Base-by-base conservation (phyloP, 2,329 filamentous ascomycete genomes). In the Penicillium sp. region DNA sequence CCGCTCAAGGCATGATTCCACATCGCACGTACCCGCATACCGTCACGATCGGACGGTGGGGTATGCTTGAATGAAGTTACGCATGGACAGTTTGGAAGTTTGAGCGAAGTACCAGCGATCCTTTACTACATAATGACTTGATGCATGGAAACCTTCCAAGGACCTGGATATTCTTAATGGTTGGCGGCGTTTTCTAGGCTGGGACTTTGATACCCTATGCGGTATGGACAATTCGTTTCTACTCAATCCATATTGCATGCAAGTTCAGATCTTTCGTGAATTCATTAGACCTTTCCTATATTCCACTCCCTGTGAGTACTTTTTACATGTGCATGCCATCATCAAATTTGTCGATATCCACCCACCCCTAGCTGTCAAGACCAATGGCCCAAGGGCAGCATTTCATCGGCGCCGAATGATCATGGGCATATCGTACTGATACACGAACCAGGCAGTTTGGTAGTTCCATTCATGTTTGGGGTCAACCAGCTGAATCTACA, bases 381-480 rank as follows among this genome's bases (percentile, higher is more conserved):
- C 19, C 31, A 30, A 31, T 9, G 26, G n/a, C 14, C 2, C 10
- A 9, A 0, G 10, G 9, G n/a, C 7, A 3, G 12, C 16, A 17
- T 31, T 45, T 49, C 38, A 57, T 19, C 40, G 60, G 44, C 50
- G 58, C n/a, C 38, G 51, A 33, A 65, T 55, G 5, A 55, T 53
- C 50, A 84, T 81, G 45, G 83, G 75, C 57, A 85, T 64, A 0
- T 83, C 82, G 47, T 79, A 74, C 67, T 85, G 83, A 10, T 84
- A 81, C 10, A 85, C 82, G 62, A 86, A 85, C 68, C 84, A 85
- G 4, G 81, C 83, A 19, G 82, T 78, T 51, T 81, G 77, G n/a
- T 81, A 80, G 56, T 76, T 77, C 61, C 84, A 72, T 49, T 78
- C 75, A 40, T 78, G 73, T 10, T 75, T 73, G 0, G 80, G 80